Base-by-base conservation (phyloP, 495 filamentous ascomycete species). In the Penicillium tannophilum region DNA sequence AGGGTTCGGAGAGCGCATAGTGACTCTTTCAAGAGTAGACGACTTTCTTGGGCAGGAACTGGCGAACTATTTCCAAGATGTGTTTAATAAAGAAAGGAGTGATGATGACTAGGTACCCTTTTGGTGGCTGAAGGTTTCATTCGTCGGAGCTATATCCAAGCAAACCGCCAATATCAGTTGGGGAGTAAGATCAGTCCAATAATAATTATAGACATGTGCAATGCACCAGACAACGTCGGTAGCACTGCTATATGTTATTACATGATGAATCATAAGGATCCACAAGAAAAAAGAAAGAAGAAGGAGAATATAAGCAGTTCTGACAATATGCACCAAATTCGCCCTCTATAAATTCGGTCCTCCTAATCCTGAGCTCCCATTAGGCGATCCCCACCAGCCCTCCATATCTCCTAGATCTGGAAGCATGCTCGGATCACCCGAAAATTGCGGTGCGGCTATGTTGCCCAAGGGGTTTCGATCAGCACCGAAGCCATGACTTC, bases 351-450 rank as follows among this genome's bases (percentile, higher is more conserved):
- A 23, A 8, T 24, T 17, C 17, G 49, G 33, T 5, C 36, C 51
- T 43, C 63, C 60, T 20, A 64, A 49, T 23, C 57, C 61, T 9
- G 64, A 42, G 51, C 57, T 65, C 41, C 55, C 66, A 47, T 60
- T 56, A 1, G 72, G 64, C 9, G 72, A 68, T 30, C 68, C 68
- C 76, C 76, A 78, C 76, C 76, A 79, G 1, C 69, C 62, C 35
- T 76, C 74, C 16, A 77, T 69, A 62, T 75, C 74, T 2, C 59
- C 68, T 7, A 79, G 52, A 61, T 61, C 74, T 4, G 75, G 69
- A 12, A 70, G 55, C 58, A 76, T 65, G 31, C 42, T 59, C 2
- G 65, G 46, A 16, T 67, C 69, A 26, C 67, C 69, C 0, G 55
- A 55, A 41, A 72, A 74, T 28, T 72, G 54, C 16, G 62, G 56